These are phyloP conservation scores for Phlegmacium glaucopus DNA, from an alignment of 768 basidiomycete genomes.

Conservation along the genomic window DNA sequence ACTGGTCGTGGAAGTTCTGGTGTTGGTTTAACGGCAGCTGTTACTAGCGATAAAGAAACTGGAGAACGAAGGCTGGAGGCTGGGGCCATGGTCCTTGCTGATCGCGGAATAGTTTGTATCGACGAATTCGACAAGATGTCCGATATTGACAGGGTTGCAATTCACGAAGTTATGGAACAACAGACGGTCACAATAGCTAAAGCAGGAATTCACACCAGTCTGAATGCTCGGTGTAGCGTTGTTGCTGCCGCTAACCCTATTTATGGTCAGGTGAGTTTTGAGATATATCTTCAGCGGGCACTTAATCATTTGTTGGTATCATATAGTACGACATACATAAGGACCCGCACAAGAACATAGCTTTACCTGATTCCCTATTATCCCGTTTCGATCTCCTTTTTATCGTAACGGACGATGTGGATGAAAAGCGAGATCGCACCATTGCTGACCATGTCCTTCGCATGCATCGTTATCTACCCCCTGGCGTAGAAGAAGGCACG, in stretches of 20 bases:
- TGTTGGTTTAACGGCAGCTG: slow-evolving; percentile 97
- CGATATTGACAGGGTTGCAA: slow-evolving; percentile 96
- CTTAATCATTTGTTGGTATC: slow-evolving; percentile 8
- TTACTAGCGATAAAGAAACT: slow-evolving; percentile 97
- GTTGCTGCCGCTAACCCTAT: slow-evolving; percentile 98
- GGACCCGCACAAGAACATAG: slow-evolving; percentile 98
- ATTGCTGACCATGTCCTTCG: slow-evolving; percentile 98
- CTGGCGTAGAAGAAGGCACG: slow-evolving; percentile 95
- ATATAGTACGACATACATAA: slow-evolving; percentile 97
- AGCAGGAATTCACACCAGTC: slow-evolving; percentile 96
- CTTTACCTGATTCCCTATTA: slow-evolving; percentile 93
- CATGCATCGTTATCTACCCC: slow-evolving; percentile 95
- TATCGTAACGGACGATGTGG: slow-evolving; percentile 97
- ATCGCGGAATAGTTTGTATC: slow-evolving; percentile 98
- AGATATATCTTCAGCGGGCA: not conserved
- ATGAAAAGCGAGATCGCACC: slow-evolving; percentile 87
- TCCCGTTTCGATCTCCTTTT: slow-evolving; percentile 99
- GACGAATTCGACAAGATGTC: slow-evolving; percentile 99
- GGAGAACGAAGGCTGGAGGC: slow-evolving; percentile 96
- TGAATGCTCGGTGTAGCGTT: slow-evolving; percentile 97
- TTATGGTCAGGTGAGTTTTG: slow-evolving; percentile 78
- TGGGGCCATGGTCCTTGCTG: slow-evolving; percentile 98
- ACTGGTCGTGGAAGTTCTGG: slow-evolving; percentile 98
- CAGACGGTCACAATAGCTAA: slow-evolving; percentile 99
- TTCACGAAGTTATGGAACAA: slow-evolving; percentile 99